phyloP scores from a whole-genome alignment of 176 grass and related monocot species.

The Zoysia japonica region DNA sequence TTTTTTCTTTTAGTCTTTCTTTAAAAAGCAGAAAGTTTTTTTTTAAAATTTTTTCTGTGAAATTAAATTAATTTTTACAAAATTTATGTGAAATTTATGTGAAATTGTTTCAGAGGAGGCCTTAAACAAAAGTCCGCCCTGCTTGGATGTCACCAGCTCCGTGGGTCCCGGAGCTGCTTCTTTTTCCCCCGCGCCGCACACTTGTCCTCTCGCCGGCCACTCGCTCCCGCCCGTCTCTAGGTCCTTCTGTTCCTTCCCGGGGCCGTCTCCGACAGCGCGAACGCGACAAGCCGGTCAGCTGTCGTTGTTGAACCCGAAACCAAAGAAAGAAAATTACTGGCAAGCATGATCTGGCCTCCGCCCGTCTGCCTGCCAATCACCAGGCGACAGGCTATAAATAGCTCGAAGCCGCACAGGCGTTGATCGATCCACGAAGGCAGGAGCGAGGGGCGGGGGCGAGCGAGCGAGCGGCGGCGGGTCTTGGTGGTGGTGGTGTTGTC shows the following conservation, averaged over 20 bases:
- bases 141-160: neutral
- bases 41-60: no score
- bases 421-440: constrained; percentile 30
- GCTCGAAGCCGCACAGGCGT: neutral
- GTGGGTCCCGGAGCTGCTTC: neutral
- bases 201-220: neutral
- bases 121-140: neutral
- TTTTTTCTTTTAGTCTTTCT: no score
- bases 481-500: neutral
- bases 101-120: no score
- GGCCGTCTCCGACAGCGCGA: neutral
- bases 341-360: neutral
- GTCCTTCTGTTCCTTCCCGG: constrained; percentile 18
- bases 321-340: no score
- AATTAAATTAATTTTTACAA: no score
- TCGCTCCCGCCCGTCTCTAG: neutral
- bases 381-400: neutral
- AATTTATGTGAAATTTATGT: no score
- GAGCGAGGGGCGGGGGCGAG: neutral
- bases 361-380: neutral
- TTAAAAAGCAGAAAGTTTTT: no score
- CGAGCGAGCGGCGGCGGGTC: neutral
- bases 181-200: neutral
- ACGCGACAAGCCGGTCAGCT: constrained; percentile 7
- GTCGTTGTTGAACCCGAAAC: no score